phyloP scores from a whole-genome alignment of 1,284 basidiomycete genomes.

The Porodaedalea pini region DNA sequence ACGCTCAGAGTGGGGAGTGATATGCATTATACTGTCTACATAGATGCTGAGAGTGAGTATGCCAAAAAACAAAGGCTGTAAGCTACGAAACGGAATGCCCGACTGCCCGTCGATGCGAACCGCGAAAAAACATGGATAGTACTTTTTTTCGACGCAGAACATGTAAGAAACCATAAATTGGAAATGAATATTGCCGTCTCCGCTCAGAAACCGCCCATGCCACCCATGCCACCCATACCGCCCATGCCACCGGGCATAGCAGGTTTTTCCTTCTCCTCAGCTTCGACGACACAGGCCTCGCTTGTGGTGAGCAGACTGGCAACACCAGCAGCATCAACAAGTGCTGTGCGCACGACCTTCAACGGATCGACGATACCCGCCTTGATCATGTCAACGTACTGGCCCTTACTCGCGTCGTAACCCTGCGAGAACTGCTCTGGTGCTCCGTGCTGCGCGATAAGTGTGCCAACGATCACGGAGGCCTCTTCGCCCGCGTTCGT shows the following conservation, averaged over 20 bases:
- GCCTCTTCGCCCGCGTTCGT: conserved; percentile 95
- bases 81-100: background rate
- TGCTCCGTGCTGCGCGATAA: conserved; percentile 65
- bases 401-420: conserved; percentile 88
- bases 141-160: background rate
- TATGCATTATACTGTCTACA: background rate
- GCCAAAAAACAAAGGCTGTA: background rate
- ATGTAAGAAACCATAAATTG: background rate
- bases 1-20: background rate
- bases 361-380: conserved; percentile 92
- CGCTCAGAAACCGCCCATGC: background rate
- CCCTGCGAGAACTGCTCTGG: conserved; percentile 79
- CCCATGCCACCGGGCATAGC: conserved; percentile 44
- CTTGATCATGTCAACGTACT: conserved; percentile 94
- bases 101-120: background rate
- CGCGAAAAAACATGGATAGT: too few relatives aligned
- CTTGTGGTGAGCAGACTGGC: conserved; percentile 90
- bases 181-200: background rate
- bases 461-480: conserved; percentile 87
- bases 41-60: background rate
- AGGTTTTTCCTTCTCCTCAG: conserved; percentile 77
- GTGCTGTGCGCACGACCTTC: conserved; percentile 88
- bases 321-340: conserved; percentile 87
- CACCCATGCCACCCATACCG: conserved; percentile 45
- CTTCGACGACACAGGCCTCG: conserved; percentile 91